Conservation (phyloP, 2,329 filamentous ascomycete genomes). For the Beauveria medogensis region DNA sequence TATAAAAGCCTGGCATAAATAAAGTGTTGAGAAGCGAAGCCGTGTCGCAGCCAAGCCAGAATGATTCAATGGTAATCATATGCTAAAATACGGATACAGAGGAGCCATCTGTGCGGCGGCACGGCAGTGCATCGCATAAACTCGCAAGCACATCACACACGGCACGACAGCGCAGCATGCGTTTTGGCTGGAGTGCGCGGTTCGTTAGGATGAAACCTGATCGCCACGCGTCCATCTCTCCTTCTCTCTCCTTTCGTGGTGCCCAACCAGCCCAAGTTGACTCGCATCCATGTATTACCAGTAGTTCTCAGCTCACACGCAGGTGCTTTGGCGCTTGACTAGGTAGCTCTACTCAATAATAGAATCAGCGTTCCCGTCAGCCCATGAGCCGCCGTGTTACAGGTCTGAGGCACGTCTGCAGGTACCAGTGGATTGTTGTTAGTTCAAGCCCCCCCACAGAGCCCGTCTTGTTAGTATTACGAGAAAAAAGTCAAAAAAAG, state of each 20-base stretch:
- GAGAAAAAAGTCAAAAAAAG: not conserved
- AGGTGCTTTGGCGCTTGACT: not conserved
- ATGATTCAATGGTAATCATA: not conserved
- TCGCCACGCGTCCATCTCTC: not conserved
- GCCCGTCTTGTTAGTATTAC: not conserved
- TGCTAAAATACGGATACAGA: not conserved
- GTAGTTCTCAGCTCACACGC: too few species aligned
- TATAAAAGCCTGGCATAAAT: not conserved
- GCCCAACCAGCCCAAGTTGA: not conserved
- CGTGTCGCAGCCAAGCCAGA: not conserved
- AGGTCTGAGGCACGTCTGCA: not conserved
- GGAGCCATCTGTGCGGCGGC: not conserved
- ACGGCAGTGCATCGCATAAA: not conserved
- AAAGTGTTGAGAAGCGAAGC: not conserved
- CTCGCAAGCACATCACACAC: not conserved
- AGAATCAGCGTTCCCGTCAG: slow-evolving; percentile 2
- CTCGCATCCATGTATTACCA: not conserved
- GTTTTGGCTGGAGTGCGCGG: not conserved
- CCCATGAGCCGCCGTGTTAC: not conserved
- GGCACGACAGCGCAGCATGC: not conserved
- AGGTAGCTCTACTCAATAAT: not conserved
- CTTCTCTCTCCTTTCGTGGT: not conserved
- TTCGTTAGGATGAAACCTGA: slow-evolving; percentile 2
- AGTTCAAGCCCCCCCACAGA: not conserved
- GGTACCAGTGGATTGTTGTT: not conserved